Evolutionary conservation across 208 protist species (phyloP).

Genomic region (Wallacemonas collosoma): DNA sequence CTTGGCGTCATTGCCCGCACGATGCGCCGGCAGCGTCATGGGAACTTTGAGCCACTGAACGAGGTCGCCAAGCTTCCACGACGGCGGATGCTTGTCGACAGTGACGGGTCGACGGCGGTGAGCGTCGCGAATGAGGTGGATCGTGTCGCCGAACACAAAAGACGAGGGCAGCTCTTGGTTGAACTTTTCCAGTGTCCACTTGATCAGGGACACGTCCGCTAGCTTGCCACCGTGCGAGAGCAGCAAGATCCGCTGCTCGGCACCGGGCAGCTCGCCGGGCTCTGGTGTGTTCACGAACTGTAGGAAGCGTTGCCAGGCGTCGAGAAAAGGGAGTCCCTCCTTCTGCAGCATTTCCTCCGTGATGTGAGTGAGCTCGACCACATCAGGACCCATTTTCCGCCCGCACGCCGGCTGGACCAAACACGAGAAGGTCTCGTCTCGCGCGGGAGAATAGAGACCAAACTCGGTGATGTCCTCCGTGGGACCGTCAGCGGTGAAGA

Average conservation of each 20-base stretch:
- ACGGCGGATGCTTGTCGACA: constrained; percentile 85
- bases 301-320: constrained; percentile 78
- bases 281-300: constrained; percentile 73
- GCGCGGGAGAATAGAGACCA: constrained; percentile 76
- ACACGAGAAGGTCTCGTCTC: constrained; percentile 72
- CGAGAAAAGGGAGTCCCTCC: constrained; percentile 71
- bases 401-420: constrained; percentile 67
- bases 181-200: constrained; percentile 81
- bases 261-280: constrained; percentile 60
- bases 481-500: constrained; percentile 82
- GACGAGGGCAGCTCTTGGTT: constrained; percentile 53
- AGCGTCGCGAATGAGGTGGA: constrained; percentile 86
- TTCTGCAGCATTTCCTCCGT: constrained; percentile 70
- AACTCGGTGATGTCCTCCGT: constrained; percentile 91
- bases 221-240: constrained; percentile 90
- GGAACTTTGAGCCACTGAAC: constrained; percentile 88
- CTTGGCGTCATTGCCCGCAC: constrained; percentile 85
- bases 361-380: constrained; percentile 76
- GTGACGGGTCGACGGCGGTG: constrained; percentile 88
- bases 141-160: constrained; percentile 88
- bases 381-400: constrained; percentile 56
- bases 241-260: constrained; percentile 66
- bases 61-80: constrained; percentile 80
- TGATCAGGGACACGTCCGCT: constrained; percentile 87
- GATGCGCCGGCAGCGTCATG: constrained; percentile 71